These are phyloP conservation scores for Alternaria arbusti DNA, from an alignment of 2,329 filamentous ascomycete species.

Conservation along the genomic window DNA sequence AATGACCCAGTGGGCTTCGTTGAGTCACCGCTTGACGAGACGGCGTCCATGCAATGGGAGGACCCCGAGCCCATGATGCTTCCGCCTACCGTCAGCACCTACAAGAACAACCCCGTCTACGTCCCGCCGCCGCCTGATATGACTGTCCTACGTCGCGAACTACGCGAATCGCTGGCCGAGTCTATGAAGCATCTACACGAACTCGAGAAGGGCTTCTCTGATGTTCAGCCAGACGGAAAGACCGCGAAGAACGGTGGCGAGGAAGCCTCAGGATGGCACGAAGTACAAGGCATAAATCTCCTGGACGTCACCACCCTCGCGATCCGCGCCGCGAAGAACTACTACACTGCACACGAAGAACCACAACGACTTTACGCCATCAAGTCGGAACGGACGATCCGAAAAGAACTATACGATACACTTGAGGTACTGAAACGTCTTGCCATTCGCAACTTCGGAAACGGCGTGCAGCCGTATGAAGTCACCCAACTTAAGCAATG, in stretches of 20 bases:
- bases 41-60: constrained; percentile 57
- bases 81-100: constrained; percentile 96
- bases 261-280: constrained; percentile 72
- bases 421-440: constrained; percentile 92
- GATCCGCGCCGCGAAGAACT: constrained; percentile 94
- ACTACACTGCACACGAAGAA: constrained; percentile 91
- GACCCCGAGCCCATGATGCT: constrained; percentile 79
- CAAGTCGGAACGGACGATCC: constrained; percentile 84
- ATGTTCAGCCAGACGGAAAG: constrained; percentile 8
- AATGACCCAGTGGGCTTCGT: constrained; percentile 49
- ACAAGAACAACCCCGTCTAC: constrained; percentile 82
- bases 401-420: constrained; percentile 81
- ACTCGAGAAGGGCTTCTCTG: constrained; percentile 51
- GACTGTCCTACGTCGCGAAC: constrained; percentile 73
- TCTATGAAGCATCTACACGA: constrained; percentile 72
- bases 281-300: constrained; percentile 89
- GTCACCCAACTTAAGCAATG: constrained; percentile 76
- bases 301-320: constrained; percentile 92
- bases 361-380: constrained; percentile 85
- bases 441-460: constrained; percentile 84
- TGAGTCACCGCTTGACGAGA: constrained; percentile 62
- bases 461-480: constrained; percentile 81
- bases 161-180: constrained; percentile 71
- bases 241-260: constrained; percentile 15
- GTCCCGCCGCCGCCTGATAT: constrained; percentile 85